Percentiles rank a stretch among this genome's conserved stretches.
Evolutionary conservation across 2,329 filamentous ascomycete genomes (phyloP).

Genomic region (Neurospora sp.): DNA sequence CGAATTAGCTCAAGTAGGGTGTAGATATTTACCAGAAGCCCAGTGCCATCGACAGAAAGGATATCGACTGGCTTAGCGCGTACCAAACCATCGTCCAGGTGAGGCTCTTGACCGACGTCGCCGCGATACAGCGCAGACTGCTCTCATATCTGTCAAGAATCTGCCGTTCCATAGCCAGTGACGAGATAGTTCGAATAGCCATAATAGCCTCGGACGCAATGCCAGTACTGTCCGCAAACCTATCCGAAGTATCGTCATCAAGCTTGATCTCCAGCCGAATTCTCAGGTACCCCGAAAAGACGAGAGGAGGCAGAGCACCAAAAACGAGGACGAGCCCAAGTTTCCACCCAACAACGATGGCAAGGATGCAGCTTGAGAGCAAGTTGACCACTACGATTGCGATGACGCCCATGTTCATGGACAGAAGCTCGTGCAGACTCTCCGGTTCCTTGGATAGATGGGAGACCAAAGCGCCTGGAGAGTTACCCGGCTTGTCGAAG

Average conservation of each 20-base stretch:
- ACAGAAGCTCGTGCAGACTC: conserved; percentile 40
- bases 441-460: conserved; percentile 30
- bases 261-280: conserved; percentile 39
- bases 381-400: conserved; percentile 36
- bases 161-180: conserved; percentile 10
- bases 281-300: conserved; percentile 35
- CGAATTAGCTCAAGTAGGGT: not conserved
- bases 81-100: conserved; percentile 32
- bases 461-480: conserved; percentile 29
- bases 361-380: conserved; percentile 33
- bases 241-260: conserved; percentile 31
- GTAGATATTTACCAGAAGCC: conserved; percentile 8
- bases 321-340: conserved; percentile 37
- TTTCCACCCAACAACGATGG: conserved; percentile 38
- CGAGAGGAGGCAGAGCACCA: conserved; percentile 34
- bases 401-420: conserved; percentile 37
- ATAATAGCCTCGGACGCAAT: conserved; percentile 34
- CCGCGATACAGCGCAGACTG: conserved; percentile 7
- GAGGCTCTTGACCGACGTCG: conserved; percentile 15
- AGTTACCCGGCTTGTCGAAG: conserved; percentile 29
- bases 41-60: conserved; percentile 11
- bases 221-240: conserved; percentile 36
- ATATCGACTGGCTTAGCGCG: conserved; percentile 29
- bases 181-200: conserved; percentile 14
- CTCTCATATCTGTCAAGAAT: conserved; percentile 24